Conservation (phyloP, 345 rosid species). For the Eutrema yunnanense region DNA sequence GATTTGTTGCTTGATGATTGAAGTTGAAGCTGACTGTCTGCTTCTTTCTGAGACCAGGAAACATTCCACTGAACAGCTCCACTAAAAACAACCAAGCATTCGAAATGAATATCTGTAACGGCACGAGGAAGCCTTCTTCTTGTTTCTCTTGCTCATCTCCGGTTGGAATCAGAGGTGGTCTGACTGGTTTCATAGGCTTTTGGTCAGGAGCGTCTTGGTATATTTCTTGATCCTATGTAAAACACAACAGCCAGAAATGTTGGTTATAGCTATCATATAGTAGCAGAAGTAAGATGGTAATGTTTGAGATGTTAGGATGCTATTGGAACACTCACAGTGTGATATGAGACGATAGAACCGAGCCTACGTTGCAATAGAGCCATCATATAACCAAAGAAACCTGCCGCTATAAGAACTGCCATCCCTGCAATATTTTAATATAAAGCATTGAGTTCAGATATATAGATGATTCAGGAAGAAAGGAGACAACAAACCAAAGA, state of each 20-base stretch:
- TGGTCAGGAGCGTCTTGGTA: slow-evolving; percentile 31
- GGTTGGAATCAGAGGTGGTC: slow-evolving; percentile 71
- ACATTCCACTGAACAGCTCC: slow-evolving; percentile 64
- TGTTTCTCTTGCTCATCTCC: slow-evolving; percentile 67
- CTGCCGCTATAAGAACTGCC: slow-evolving; percentile 85
- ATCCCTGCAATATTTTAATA: slow-evolving; percentile 42
- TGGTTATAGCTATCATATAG: background rate
- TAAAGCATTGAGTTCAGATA: background rate
- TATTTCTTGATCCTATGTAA: slow-evolving; percentile 42
- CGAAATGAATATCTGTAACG: slow-evolving; percentile 48
- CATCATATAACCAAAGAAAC: slow-evolving; percentile 89
- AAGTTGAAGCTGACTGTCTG: slow-evolving; percentile 46
- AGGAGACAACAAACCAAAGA: background rate
- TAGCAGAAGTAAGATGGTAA: background rate
- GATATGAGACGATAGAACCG: slow-evolving; percentile 53
- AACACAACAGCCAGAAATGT: slow-evolving; percentile 2
- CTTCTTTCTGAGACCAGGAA: slow-evolving; percentile 57
- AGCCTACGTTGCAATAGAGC: slow-evolving; percentile 82
- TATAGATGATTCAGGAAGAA: background rate
- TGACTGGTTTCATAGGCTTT: slow-evolving; percentile 47
- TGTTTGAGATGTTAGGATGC: background rate
- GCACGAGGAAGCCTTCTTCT: slow-evolving; percentile 71
- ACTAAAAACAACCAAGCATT: slow-evolving; percentile 46
- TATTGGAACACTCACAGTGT: slow-evolving; percentile 41
- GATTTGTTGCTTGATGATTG: slow-evolving; percentile 35